phyloP scores from a whole-genome alignment of 2,329 filamentous ascomycete genomes.

The Lachnellula cervina region DNA sequence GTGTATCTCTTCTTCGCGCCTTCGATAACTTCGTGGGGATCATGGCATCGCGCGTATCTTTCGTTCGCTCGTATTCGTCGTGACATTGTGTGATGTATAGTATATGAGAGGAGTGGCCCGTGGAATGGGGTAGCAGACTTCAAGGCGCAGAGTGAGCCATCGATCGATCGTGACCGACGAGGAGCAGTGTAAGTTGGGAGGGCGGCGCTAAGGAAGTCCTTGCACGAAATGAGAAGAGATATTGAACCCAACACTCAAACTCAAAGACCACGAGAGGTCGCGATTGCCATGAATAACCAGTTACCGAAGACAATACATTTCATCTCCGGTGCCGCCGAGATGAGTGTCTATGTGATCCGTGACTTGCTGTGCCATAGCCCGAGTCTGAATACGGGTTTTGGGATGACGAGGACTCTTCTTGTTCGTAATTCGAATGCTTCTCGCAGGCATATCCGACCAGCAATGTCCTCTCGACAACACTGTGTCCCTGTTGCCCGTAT shows the following conservation, averaged over 20 bases:
- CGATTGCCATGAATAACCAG: conserved; percentile 31
- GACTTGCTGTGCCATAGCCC: conserved; percentile 31
- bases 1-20: conserved; percentile 25
- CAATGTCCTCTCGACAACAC: conserved; percentile 61
- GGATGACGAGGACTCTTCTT: conserved; percentile 18
- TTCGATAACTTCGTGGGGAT: conserved; percentile 30
- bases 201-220: conserved; percentile 27
- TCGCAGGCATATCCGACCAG: conserved; percentile 66
- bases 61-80: conserved; percentile 18
- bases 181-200: conserved; percentile 30
- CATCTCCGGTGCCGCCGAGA: conserved; percentile 28
- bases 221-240: conserved; percentile 31
- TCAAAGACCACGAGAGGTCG: conserved; percentile 29
- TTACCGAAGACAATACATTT: conserved; percentile 34
- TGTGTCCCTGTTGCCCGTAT: conserved; percentile 58
- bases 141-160: conserved; percentile 26
- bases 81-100: conserved; percentile 4
- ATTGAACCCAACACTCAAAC: conserved; percentile 28
- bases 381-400: conserved; percentile 30
- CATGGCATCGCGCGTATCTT: conserved; percentile 26
- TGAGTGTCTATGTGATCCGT: conserved; percentile 25
- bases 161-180: conserved; percentile 29
- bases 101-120: conserved; percentile 5
- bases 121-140: conserved; percentile 4
- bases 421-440: conserved; percentile 36